Conservation (phyloP, 1,284 basidiomycete species). For the Afroboletus lepidellus region DNA sequence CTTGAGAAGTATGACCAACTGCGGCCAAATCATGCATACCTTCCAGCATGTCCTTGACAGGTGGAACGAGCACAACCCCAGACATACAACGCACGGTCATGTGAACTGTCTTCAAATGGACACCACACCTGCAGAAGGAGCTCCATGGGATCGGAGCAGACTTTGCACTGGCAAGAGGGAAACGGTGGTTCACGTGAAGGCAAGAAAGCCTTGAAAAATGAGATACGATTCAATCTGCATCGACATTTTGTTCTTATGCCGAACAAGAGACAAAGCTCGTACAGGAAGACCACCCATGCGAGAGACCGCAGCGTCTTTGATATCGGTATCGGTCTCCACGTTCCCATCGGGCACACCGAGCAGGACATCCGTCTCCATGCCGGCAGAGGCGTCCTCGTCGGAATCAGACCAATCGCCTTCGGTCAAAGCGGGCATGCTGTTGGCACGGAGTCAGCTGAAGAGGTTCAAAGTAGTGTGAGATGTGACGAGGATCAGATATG, state of each 20-base stretch:
- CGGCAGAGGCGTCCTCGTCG: slow-evolving; percentile 56
- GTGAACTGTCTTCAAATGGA: slow-evolving; percentile 76
- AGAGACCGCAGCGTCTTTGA: slow-evolving; percentile 74
- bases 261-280: slow-evolving; percentile 52
- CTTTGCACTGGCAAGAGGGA: slow-evolving; percentile 62
- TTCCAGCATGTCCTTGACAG: slow-evolving; percentile 73
- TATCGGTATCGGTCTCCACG: slow-evolving; percentile 53
- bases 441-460: slow-evolving; percentile 20
- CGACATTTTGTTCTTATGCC: slow-evolving; percentile 33
- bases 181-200: slow-evolving; percentile 52
- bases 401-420: slow-evolving; percentile 77
- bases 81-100: slow-evolving; percentile 77
- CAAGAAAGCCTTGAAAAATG: slow-evolving; percentile 52
- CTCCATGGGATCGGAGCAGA: slow-evolving; percentile 70
- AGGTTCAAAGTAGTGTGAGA: slow-evolving; percentile 8
- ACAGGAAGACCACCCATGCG: slow-evolving; percentile 85
- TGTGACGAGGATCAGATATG: slow-evolving; percentile 61
- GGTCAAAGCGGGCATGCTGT: slow-evolving; percentile 36
- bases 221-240: slow-evolving; percentile 31
- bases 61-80: slow-evolving; percentile 69
- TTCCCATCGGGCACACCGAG: slow-evolving; percentile 75
- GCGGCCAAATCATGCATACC: slow-evolving; percentile 46
- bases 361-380: slow-evolving; percentile 68
- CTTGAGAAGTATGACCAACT: slow-evolving; percentile 12
- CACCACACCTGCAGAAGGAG: slow-evolving; percentile 83